Evolutionary conservation across 768 basidiomycete genomes (phyloP).

Genomic region (Mycena latifolia): DNA sequence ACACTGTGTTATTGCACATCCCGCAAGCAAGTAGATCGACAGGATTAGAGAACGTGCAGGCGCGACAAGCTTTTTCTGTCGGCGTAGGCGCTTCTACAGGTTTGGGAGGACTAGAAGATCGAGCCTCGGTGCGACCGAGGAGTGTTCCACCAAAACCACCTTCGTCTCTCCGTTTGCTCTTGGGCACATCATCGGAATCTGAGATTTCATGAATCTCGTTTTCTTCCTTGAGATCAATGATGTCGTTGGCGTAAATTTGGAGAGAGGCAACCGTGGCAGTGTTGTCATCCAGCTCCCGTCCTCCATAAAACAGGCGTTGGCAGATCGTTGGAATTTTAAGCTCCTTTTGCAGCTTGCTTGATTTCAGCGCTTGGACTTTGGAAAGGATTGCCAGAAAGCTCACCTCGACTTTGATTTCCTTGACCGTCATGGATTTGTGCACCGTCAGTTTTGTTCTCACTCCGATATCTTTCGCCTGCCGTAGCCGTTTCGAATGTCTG

Average conservation of each 20-base stretch:
- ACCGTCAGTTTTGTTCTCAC: slow-evolving; percentile 67
- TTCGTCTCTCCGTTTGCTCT: slow-evolving; percentile 64
- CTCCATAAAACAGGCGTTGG: slow-evolving; percentile 76
- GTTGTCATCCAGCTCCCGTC: slow-evolving; percentile 75
- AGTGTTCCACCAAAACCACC: slow-evolving; percentile 82
- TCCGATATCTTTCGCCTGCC: slow-evolving; percentile 64
- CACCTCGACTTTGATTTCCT: slow-evolving; percentile 84
- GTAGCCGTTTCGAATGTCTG: slow-evolving; percentile 80
- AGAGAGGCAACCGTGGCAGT: slow-evolving; percentile 67
- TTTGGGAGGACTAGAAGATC: slow-evolving; percentile 31
- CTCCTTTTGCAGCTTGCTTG: slow-evolving; percentile 67
- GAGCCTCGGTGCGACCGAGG: slow-evolving; percentile 52
- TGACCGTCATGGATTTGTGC: slow-evolving; percentile 75
- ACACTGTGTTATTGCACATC: slow-evolving; percentile 52
- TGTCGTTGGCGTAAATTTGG: slow-evolving; percentile 65
- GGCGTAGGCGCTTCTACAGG: slow-evolving; percentile 30
- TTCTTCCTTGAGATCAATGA: slow-evolving; percentile 75
- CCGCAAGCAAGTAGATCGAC: slow-evolving; percentile 55
- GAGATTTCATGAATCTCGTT: slow-evolving; percentile 70
- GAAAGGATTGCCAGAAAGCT: slow-evolving; percentile 36
- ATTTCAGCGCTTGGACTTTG: slow-evolving; percentile 13
- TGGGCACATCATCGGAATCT: slow-evolving; percentile 60
- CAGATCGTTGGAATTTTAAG: slow-evolving; percentile 80
- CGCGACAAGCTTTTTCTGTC: slow-evolving; percentile 58
- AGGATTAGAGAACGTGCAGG: slow-evolving; percentile 72